These are phyloP conservation scores for Corymbia citriodora DNA, from an alignment of 441 rosid genomes.

Conservation along the genomic window DNA sequence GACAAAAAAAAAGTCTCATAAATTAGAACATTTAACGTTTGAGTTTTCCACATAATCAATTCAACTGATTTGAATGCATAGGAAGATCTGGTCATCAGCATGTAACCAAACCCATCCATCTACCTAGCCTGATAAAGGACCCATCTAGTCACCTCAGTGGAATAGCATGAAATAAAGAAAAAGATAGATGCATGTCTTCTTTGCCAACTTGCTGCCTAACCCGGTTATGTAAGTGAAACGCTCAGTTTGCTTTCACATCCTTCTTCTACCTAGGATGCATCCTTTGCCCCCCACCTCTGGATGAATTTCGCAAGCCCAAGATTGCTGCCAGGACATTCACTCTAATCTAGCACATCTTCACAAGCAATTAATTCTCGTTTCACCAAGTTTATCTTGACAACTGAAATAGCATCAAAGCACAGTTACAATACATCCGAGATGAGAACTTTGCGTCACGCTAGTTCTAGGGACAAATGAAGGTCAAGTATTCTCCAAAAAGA, in stretches of 20 bases:
- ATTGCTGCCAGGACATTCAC: background rate
- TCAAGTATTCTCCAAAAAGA: background rate
- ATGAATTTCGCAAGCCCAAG: background rate
- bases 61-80: background rate
- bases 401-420: background rate
- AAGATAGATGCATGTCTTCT: background rate
- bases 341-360: background rate
- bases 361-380: background rate
- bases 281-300: background rate
- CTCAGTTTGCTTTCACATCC: background rate
- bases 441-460: background rate
- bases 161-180: background rate
- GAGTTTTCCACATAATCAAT: background rate
- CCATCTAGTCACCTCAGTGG: background rate
- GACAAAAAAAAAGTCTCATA: background rate
- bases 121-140: background rate
- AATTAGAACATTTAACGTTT: background rate
- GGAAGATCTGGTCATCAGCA: background rate
- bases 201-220: background rate
- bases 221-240: background rate
- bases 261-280: background rate
- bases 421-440: background rate
- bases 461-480: background rate
- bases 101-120: background rate
- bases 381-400: background rate